Evolutionary conservation across 73 alveolate species (phyloP).

Genomic region (Tetrahymena elliotti): DNA sequence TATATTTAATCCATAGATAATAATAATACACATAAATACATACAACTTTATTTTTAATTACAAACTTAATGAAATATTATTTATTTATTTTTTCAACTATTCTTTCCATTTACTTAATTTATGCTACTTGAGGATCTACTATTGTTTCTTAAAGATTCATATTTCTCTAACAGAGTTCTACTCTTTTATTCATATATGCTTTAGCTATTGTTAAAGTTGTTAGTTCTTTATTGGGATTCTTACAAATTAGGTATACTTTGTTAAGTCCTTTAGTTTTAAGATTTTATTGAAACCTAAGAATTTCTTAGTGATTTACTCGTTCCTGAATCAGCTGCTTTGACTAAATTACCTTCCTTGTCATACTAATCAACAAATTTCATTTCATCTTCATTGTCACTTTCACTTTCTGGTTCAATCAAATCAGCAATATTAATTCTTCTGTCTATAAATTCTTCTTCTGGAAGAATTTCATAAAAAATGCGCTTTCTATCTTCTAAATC

Average conservation of each 20-base stretch:
- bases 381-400: constrained; percentile 71
- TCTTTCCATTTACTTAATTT: not conserved
- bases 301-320: constrained; percentile 10
- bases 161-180: not conserved
- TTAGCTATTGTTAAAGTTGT: not conserved
- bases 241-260: not conserved
- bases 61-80: not conserved
- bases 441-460: constrained; percentile 87
- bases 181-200: not conserved
- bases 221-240: not conserved
- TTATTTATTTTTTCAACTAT: not conserved
- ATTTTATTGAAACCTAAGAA: not conserved
- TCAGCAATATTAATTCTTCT: constrained; percentile 80
- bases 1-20: too few species aligned
- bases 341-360: constrained; percentile 23
- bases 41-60: not conserved
- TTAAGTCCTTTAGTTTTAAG: not conserved
- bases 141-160: not conserved
- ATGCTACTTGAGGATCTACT: not conserved
- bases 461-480: constrained; percentile 66
- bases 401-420: constrained; percentile 88
- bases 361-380: constrained; percentile 40
- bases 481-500: constrained; percentile 82
- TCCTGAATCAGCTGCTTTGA: constrained; percentile 3
- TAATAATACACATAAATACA: too few species aligned